Evolutionary conservation across 805 yeast species (phyloP).

Genomic region (Cyberlindnera bimundalis): DNA sequence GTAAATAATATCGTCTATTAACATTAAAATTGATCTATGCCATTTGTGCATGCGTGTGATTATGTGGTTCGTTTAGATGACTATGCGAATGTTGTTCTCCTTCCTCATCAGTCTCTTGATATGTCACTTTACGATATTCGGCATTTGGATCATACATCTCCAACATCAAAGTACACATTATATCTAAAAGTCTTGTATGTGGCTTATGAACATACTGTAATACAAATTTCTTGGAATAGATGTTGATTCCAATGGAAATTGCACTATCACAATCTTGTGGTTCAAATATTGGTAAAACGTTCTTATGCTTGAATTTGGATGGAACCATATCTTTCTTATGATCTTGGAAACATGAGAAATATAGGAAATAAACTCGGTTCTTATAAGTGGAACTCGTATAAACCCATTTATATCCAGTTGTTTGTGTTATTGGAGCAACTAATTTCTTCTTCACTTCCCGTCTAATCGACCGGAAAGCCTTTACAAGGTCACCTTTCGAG

Average conservation of each 20-base stretch:
- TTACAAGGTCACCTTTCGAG: constrained; percentile 19
- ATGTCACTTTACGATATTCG: constrained; percentile 2
- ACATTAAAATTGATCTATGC: background rate
- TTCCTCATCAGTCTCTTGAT: background rate
- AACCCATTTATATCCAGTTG: constrained; percentile 27
- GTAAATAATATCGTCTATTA: background rate
- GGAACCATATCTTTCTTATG: constrained; percentile 21
- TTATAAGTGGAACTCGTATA: constrained; percentile 23
- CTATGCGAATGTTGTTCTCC: background rate
- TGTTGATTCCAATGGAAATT: constrained; percentile 21
- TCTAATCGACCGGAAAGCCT: constrained; percentile 22
- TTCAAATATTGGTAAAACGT: constrained; percentile 9
- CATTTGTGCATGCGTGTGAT: constrained; percentile 5
- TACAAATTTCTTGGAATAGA: constrained; percentile 22
- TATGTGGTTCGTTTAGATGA: constrained; percentile 1
- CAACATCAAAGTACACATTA: constrained; percentile 18
- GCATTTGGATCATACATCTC: constrained; percentile 19
- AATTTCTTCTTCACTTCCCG: constrained; percentile 19
- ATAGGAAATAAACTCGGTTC: constrained; percentile 21
- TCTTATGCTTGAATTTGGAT: constrained; percentile 15
- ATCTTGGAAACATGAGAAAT: constrained; percentile 27
- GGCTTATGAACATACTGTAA: constrained; percentile 22
- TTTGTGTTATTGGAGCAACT: constrained; percentile 19
- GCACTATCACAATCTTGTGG: constrained; percentile 22
- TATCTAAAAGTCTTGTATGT: constrained; percentile 22